Percentiles rank a stretch among this genome's conserved stretches.
Evolutionary conservation across 108 stramenopile genomes (phyloP).

Genomic region (Fragilaria radians): DNA sequence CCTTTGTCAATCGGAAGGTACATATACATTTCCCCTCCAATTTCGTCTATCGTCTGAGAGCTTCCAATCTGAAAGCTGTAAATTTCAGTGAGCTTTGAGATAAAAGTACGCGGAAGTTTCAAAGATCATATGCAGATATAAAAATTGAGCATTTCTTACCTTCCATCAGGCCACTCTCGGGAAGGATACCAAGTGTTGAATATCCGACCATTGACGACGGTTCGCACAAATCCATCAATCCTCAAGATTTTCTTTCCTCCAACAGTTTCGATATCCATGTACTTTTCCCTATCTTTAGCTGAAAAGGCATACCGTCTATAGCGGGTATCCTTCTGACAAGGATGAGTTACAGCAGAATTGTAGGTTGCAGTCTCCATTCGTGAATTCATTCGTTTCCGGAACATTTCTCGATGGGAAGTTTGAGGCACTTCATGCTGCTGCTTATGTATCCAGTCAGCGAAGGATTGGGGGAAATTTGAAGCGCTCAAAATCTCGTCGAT

Average conservation of each 20-base stretch:
- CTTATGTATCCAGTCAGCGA: too few relatives aligned
- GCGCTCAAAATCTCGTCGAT: background rate
- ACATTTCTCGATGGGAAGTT: conserved; percentile 22
- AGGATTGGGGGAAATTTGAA: conserved; percentile 5
- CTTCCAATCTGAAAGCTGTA: background rate
- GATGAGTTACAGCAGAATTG: background rate
- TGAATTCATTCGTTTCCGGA: conserved; percentile 22
- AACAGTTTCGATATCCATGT: background rate
- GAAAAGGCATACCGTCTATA: conserved; percentile 11
- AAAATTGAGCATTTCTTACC: too few relatives aligned
- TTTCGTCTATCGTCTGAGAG: background rate
- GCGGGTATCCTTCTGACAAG: background rate
- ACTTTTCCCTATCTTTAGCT: background rate
- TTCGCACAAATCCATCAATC: too few relatives aligned
- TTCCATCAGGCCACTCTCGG: background rate
- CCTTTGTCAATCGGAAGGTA: background rate
- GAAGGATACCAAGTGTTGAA: too few relatives aligned
- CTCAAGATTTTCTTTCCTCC: too few relatives aligned
- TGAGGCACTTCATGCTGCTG: conserved; percentile 9
- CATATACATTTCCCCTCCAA: background rate
- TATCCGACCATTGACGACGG: too few relatives aligned
- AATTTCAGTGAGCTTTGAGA: too few relatives aligned
- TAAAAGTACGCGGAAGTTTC: too few relatives aligned
- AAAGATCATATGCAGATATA: too few relatives aligned
- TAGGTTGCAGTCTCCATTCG: conserved; percentile 15